phyloP scores from a whole-genome alignment of 2,329 filamentous ascomycete species.

The Hypoxylon sp. region DNA sequence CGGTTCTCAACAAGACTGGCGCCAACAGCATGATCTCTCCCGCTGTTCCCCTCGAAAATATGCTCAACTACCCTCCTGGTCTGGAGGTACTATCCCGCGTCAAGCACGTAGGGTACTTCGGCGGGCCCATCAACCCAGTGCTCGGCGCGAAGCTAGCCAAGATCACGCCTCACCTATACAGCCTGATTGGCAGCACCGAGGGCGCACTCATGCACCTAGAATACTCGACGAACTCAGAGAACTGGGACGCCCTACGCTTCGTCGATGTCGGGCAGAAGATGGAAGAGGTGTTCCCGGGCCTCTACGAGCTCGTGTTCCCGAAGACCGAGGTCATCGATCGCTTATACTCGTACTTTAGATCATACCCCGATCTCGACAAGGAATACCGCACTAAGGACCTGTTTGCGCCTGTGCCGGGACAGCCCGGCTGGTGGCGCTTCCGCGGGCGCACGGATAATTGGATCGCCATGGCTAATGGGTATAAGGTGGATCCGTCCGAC shows the following conservation, averaged over 20 bases:
- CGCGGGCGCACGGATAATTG: constrained; percentile 55
- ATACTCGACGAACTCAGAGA: constrained; percentile 41
- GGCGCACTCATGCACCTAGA: constrained; percentile 40
- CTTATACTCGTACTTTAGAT: constrained; percentile 47
- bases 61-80: constrained; percentile 43
- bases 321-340: constrained; percentile 47
- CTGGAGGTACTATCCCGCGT: constrained; percentile 42
- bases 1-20: constrained; percentile 38
- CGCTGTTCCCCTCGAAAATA: constrained; percentile 48
- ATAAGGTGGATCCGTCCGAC: constrained; percentile 60
- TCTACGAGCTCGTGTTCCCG: constrained; percentile 53
- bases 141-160: constrained; percentile 43
- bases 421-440: constrained; percentile 60
- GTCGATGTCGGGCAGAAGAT: constrained; percentile 53
- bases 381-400: constrained; percentile 60
- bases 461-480: constrained; percentile 61
- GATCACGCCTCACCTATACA: constrained; percentile 45
- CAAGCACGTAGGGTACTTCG: constrained; percentile 47
- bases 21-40: constrained; percentile 41
- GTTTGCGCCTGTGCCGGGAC: constrained; percentile 58
- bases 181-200: constrained; percentile 48
- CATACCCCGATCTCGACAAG: constrained; percentile 57
- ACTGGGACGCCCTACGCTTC: constrained; percentile 51
- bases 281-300: constrained; percentile 52
- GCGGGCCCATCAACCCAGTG: constrained; percentile 49